Base-by-base conservation (phyloP, 2,329 filamentous ascomycete species). In the Cucurbitaria berberidis region DNA sequence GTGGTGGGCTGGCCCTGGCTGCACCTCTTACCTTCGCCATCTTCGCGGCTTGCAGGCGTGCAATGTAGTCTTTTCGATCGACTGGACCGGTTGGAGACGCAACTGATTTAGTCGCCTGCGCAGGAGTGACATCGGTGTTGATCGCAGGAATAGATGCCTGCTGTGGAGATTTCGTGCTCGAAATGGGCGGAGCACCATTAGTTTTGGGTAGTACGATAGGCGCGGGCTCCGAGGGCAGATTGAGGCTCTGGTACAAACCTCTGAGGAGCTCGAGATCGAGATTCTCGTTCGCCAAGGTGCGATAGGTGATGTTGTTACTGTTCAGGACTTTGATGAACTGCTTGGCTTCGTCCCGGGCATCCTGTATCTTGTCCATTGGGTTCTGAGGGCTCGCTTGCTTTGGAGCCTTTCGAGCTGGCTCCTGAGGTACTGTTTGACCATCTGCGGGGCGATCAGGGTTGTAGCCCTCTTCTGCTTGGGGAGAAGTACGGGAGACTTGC, bases 31-130 rank as follows among this genome's bases (percentile, higher is more conserved):
- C 51, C 51, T 70, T 64, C 47, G 87, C 89, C 29, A 84, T 84
- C 70, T 90, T 92, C 1, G 85, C 86, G n/a, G 89, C 89, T 48
- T 92, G 80, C 49, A 92, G 81, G 43, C 88, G 85, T 3, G 89
- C 89, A 54, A 93, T 90, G 36, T 90, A 85, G 60, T 91, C 89
- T 62, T 90, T 90, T 19, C 90, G 83, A 66, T 89, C 86, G 59
- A 89, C 80, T 7, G 83, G 67, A 8, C 63, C 60, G 11, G 51
- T 48, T 39, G 60, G 51, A 27, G 63, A 64, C 19, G 51, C 55
- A 22, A 40, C 50, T 21, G 59, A 32, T 58, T 60, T 65, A 15
- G 51, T 22, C 5, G 59, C 29, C 3, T 53, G 35, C 26, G 32
- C 53, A 24, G 55, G 44, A 34, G 38, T 53, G 3, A 63, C 22